phyloP scores from a whole-genome alignment of 352 stramenopile genomes.

The Globisporangium camurandrum region DNA sequence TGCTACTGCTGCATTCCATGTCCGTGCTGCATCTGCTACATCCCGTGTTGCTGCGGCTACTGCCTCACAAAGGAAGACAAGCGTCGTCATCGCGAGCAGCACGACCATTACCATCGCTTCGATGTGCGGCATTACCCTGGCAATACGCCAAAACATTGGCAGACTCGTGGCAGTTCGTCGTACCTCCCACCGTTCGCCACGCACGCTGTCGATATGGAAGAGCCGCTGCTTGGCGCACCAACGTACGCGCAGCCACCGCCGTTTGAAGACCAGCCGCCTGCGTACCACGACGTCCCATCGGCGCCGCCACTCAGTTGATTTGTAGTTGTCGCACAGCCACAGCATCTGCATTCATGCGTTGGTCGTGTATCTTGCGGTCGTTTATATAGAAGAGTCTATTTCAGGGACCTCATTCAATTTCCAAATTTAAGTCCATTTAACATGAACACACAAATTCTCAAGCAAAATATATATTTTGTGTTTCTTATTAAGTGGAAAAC shows the following conservation, averaged over 20 bases:
- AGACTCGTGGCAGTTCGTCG: background rate
- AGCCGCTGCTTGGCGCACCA: conserved; percentile 42
- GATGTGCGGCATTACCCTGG: conserved; percentile 1
- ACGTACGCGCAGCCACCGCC: conserved; percentile 29
- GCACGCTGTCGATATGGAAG: conserved; percentile 51
- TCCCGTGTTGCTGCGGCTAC: conserved; percentile 32
- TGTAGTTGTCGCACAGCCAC: too few species aligned
- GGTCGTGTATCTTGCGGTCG: too few species aligned
- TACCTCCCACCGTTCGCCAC: conserved; percentile 16
- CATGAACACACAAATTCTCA: too few species aligned
- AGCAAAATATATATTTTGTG: too few species aligned
- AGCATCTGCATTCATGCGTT: too few species aligned
- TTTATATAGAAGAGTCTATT: too few species aligned
- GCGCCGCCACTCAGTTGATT: conserved; percentile 42
- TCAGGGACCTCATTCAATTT: too few species aligned
- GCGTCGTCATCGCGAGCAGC: background rate
- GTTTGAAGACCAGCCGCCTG: conserved; percentile 28
- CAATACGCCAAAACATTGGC: too few species aligned
- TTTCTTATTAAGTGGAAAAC: too few species aligned
- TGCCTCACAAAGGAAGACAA: conserved; percentile 18
- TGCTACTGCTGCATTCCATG: conserved; percentile 5
- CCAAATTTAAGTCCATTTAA: too few species aligned
- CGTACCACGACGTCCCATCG: conserved; percentile 55
- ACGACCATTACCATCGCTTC: conserved; percentile 2
- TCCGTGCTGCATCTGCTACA: conserved; percentile 13